These are phyloP conservation scores for Nigrospora osmanthi DNA, from an alignment of 2,329 filamentous ascomycete genomes.

Conservation along the genomic window DNA sequence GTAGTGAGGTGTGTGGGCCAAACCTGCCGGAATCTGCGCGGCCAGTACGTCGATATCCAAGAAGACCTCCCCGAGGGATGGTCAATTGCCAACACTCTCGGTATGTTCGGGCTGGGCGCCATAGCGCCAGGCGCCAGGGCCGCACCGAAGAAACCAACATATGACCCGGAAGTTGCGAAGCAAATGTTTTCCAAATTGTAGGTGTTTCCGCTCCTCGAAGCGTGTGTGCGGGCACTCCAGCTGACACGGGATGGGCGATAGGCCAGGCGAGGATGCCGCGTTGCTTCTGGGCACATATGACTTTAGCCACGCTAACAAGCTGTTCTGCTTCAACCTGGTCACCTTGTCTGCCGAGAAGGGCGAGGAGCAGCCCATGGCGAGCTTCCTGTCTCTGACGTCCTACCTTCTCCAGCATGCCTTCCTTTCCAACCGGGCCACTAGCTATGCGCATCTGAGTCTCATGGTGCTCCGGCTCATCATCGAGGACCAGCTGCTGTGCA, in stretches of 20 bases:
- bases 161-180: constrained; percentile 75
- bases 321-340: constrained; percentile 83
- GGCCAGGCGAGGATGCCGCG: constrained; percentile 72
- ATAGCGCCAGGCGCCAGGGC: constrained; percentile 63
- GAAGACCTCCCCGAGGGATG: constrained; percentile 88
- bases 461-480: constrained; percentile 80
- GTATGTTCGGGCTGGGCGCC: constrained; percentile 74
- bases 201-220: constrained; percentile 23
- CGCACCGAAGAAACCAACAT: constrained; percentile 43
- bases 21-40: constrained; percentile 60
- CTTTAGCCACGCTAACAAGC: constrained; percentile 88
- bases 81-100: constrained; percentile 73
- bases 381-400: constrained; percentile 80
- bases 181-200: constrained; percentile 73
- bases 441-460: constrained; percentile 80
- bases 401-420: constrained; percentile 93
- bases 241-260: constrained; percentile 23
- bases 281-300: constrained; percentile 84
- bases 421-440: constrained; percentile 66
- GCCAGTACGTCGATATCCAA: constrained; percentile 75
- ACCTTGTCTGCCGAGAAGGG: constrained; percentile 54
- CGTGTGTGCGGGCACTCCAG: constrained; percentile 8
- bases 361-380: constrained; percentile 67
- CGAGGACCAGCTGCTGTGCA: constrained; percentile 76
- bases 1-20: constrained; percentile 70